Base-by-base conservation (phyloP, 2,329 filamentous ascomycete genomes). In the Phyllosticta paracitricarpa region DNA sequence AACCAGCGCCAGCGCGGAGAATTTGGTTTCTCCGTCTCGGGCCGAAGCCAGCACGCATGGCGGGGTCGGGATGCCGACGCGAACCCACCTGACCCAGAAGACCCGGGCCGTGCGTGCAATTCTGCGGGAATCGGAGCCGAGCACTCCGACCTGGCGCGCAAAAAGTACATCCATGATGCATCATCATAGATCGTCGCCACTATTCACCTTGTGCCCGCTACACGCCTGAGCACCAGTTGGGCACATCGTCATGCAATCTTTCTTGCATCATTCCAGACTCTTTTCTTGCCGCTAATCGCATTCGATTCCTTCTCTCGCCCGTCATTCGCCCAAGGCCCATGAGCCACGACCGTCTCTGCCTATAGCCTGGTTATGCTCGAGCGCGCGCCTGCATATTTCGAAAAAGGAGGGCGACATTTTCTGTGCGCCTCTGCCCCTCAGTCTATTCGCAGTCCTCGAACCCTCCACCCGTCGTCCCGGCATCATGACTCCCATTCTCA, bases 351-450 rank as follows among this genome's bases (percentile, higher is more conserved):
- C 25, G 35, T 52, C 56, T 51, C 54, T 59, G 61, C 51, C 55
- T 51, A 7, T 55, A 51, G 28, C 51, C 65, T 65, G 72, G 70
- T 71, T 66, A 84, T 84, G 82, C 80, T 84, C 71, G 81, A 84
- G 80, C 80, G 79, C 68, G 80, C 80, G 70, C 78, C 78, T 71
- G 76, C 77, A 82, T 84, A 80, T 74, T 78, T 84, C 77, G 76
- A 82, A 76, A 76, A 78, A 72, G 79, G 81, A 77, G 76, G 80
- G 70, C 77, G 79, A 70, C 76, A 78, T 67, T 75, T 81, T 68
- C 69, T 82, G 63, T 77, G 72, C 71, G 72, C 71, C 62, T 48
- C 40, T 48, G 69, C 72, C 62, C 73, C 71, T 62, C 69, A 67
- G 65, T 70, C 69, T 59, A 67, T 74, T 61, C 72, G 71, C 66